phyloP scores from a whole-genome alignment of 2,329 filamentous ascomycete genomes.

The Macrophomina phaseolina region DNA sequence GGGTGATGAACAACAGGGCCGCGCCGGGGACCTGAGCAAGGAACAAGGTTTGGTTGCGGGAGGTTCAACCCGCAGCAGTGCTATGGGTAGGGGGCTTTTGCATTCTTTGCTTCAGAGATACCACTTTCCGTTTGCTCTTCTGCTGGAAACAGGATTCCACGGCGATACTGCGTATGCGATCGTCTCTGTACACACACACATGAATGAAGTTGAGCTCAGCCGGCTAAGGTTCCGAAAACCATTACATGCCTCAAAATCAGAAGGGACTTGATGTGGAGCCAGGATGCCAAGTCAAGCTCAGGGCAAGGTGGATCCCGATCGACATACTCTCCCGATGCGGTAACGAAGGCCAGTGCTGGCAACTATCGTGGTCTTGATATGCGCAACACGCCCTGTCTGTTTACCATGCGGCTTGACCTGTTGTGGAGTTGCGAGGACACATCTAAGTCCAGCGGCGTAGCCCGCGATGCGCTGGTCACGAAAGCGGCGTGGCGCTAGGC shows the following conservation, averaged over 20 bases:
- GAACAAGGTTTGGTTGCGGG: neutral
- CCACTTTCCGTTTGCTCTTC: constrained; percentile 1
- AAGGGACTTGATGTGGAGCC: neutral
- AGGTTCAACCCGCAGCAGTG: neutral
- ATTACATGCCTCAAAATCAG: neutral
- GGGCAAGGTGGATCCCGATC: constrained; percentile 15
- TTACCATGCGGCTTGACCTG: too few species aligned
- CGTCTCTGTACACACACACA: neutral
- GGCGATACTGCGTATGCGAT: neutral
- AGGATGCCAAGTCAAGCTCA: constrained; percentile 2
- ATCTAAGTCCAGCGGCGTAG: too few species aligned
- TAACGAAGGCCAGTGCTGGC: neutral
- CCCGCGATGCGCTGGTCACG: too few species aligned
- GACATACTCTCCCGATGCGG: neutral
- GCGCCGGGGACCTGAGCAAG: neutral
- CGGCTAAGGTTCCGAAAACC: neutral
- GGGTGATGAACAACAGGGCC: constrained; percentile 46
- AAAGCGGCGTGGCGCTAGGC: constrained; percentile 11
- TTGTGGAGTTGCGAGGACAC: too few species aligned
- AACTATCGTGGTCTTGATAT: too few species aligned
- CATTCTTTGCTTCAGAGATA: constrained; percentile 22
- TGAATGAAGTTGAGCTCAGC: too few species aligned
- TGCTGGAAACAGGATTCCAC: neutral
- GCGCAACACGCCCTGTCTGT: too few species aligned
- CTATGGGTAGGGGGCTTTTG: neutral